phyloP scores from a whole-genome alignment of 345 rosid genomes.

The Camelina laxa region DNA sequence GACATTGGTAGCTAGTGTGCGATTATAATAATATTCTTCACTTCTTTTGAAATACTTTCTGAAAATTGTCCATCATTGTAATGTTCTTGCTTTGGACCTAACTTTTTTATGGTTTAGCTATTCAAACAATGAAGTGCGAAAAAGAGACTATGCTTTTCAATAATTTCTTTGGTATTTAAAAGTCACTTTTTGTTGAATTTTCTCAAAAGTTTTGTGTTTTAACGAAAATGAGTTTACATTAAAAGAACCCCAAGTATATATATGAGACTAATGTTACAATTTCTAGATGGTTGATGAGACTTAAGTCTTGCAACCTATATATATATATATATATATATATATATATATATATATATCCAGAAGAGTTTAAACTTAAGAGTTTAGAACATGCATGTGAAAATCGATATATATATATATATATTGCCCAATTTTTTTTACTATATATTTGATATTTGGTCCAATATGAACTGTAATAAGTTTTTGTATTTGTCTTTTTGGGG shows the following conservation, averaged over 20 bases:
- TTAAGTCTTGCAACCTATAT: not conserved
- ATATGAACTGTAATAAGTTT: too few species aligned
- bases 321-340: not conserved
- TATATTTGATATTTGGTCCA: too few species aligned
- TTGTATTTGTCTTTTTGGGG: constrained; percentile 15
- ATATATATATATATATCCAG: not conserved
- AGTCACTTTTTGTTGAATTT: constrained; percentile 44
- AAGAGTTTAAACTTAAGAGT: not conserved
- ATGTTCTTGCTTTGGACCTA: constrained; percentile 39
- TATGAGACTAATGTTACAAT: not conserved
- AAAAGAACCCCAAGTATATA: not conserved
- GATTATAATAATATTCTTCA: constrained; percentile 17
- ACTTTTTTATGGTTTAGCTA: constrained; percentile 33
- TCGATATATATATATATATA: not conserved
- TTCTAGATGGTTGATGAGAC: not conserved
- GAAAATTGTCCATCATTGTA: constrained; percentile 29
- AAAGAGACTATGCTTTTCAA: constrained; percentile 37
- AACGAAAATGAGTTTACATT: constrained; percentile 5
- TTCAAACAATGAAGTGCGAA: constrained; percentile 39
- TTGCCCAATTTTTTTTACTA: too few species aligned
- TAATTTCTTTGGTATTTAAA: constrained; percentile 34
- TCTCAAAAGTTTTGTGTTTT: constrained; percentile 8
- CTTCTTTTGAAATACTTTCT: constrained; percentile 35
- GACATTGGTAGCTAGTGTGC: constrained; percentile 34
- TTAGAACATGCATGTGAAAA: not conserved